Conservation (phyloP, 2,329 filamentous ascomycete genomes). For the Magnaporthiopsis incrustans region DNA sequence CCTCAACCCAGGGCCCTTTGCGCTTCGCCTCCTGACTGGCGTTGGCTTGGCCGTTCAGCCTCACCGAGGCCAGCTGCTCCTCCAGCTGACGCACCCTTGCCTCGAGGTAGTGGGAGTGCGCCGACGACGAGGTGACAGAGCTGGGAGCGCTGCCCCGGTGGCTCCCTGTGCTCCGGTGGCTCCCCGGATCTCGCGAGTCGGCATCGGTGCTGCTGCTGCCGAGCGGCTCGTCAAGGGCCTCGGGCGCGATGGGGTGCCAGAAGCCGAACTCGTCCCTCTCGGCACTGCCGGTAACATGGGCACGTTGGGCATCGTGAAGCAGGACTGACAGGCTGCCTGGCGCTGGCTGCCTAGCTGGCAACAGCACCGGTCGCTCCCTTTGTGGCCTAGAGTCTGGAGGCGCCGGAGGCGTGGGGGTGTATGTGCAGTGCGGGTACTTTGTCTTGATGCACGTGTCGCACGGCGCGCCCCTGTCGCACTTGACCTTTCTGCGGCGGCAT, state of each 20-base stretch:
- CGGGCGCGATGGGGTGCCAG: background rate
- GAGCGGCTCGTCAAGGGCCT: background rate
- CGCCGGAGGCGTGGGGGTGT: background rate
- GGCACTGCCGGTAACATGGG: background rate
- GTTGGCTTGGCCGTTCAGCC: slow-evolving; percentile 22
- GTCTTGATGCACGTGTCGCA: background rate
- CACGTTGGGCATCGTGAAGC: no score
- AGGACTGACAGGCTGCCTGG: no score
- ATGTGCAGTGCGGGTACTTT: background rate
- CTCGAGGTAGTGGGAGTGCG: background rate
- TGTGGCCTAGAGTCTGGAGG: no score
- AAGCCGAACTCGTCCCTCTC: background rate
- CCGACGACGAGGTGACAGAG: background rate
- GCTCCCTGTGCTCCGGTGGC: background rate
- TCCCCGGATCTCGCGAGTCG: no score
- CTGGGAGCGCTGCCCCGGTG: background rate
- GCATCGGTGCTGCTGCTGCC: background rate
- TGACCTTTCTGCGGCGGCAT: slow-evolving; percentile 4
- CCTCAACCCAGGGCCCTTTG: slow-evolving; percentile 10
- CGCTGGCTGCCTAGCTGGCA: no score
- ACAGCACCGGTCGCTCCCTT: no score
- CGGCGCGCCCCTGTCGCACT: background rate
- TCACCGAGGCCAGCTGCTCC: background rate
- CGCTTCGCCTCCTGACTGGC: background rate
- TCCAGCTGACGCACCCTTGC: slow-evolving; percentile 2